Evolutionary conservation across 441 rosid genomes (phyloP), one percentile per base, ranked within the genome.

Genomic region (Arabidopsis lyrata): DNA sequence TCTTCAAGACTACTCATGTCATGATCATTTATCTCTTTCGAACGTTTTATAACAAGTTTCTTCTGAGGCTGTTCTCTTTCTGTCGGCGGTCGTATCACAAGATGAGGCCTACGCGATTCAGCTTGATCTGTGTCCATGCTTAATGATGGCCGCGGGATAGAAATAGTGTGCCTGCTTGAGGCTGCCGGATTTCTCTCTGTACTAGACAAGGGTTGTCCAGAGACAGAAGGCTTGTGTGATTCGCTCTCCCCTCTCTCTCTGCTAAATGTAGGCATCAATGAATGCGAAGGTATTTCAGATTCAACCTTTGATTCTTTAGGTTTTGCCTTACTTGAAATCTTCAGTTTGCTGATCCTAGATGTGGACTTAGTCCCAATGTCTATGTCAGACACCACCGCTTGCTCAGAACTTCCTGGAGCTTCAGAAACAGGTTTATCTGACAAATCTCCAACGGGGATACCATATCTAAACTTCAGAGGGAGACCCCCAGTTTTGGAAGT

Each of bases 61-160:
- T 90, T 93, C 77, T 80, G 95, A 76, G 83, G 66, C 74, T 79
- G 90, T 42, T 87, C 91, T 80, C 83, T 87, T 63, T 87, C 94
- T 10, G 85, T 78, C 0, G 97, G 99, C 13, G 97, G 99, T 35
- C 89, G 84, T 79, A 95, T 93, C 77, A 93, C 89, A 38, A 90
- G 81, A 50, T 88, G 83, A 12, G 91, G 84, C 78, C 83, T 87
- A 60, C 83, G 87, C 70, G 86, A 78, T 76, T 87, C 90, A 59
- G 76, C 81, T 70, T 79, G 85, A 65, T 83, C 84, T 70, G 78
- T 89, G 52, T 86, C 91, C 53, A 77, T 61, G 73, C 82, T 89
- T 47, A 47, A 18, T 9, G 73, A 48, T n/a, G 87, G 86, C 67
- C 84, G 85, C 41, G 82, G 81, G 67, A 90, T 84, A 67, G 86